These are phyloP conservation scores for Cerrena zonata DNA, from an alignment of 1,284 basidiomycete genomes.

Conservation along the genomic window DNA sequence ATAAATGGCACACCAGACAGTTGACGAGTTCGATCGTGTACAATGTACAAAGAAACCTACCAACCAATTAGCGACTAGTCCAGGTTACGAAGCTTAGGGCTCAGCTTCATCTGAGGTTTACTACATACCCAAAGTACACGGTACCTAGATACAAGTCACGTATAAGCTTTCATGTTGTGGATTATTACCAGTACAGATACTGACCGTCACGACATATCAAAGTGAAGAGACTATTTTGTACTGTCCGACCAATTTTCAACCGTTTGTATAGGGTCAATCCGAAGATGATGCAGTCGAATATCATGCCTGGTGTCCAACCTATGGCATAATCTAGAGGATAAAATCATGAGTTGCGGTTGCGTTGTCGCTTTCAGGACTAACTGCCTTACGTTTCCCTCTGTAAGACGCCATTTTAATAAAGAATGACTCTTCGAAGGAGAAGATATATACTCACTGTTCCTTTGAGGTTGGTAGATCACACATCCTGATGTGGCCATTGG, in stretches of 20 bases:
- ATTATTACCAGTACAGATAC: not conserved
- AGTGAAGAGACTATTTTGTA: constrained; percentile 8
- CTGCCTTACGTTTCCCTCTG: not conserved
- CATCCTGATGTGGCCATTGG: not conserved
- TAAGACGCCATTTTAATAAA: not conserved
- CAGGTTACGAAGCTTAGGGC: too few relatives aligned
- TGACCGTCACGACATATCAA: constrained; percentile 17
- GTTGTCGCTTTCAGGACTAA: not conserved
- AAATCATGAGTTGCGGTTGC: not conserved
- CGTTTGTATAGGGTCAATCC: constrained; percentile 15
- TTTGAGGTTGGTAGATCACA: not conserved
- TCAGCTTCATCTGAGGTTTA: too few relatives aligned
- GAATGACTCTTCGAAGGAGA: not conserved
- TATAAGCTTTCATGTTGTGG: not conserved
- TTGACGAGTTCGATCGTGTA: too few relatives aligned
- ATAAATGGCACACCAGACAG: too few relatives aligned
- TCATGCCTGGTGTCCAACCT: constrained; percentile 11
- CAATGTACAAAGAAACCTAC: too few relatives aligned
- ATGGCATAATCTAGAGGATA: constrained; percentile 7
- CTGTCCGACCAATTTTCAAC: not conserved
- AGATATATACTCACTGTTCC: not conserved
- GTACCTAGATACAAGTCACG: not conserved
- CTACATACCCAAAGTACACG: not conserved
- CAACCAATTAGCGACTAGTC: too few relatives aligned
- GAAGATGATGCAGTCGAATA: constrained; percentile 15